Percentiles rank a stretch among this genome's conserved stretches.
Evolutionary conservation across 306 rosid species (phyloP).

Genomic region (Sindora glabra): DNA sequence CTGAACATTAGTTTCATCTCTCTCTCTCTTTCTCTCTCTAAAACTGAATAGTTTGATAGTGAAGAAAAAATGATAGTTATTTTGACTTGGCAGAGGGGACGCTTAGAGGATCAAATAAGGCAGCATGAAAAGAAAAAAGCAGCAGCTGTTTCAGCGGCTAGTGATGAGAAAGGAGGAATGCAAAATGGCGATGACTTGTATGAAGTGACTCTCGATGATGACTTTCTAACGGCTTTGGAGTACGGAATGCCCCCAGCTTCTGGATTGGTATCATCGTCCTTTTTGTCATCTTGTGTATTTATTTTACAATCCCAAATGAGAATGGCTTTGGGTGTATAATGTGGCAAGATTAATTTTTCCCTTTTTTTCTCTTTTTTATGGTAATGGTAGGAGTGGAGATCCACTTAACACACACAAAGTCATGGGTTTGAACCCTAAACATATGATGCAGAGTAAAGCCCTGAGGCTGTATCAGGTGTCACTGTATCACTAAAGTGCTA

Average conservation of each 20-base stretch:
- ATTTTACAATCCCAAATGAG: neutral
- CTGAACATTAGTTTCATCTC: no score
- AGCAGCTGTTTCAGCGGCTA: slow-evolving; percentile 25
- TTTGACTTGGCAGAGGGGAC: slow-evolving; percentile 55
- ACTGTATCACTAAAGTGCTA: no score
- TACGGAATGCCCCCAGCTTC: slow-evolving; percentile 99
- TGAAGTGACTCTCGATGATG: slow-evolving; percentile 89
- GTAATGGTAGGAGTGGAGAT: no score
- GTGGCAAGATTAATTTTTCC: no score
- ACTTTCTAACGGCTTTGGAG: slow-evolving; percentile 89
- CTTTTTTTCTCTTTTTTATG: no score
- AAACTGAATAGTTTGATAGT: slow-evolving; percentile 5
- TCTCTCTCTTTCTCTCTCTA: no score
- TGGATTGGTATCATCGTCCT: slow-evolving; percentile 66
- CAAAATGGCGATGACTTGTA: slow-evolving; percentile 55
- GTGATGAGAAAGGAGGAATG: slow-evolving; percentile 22
- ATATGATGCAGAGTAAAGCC: no score
- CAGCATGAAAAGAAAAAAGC: slow-evolving; percentile 78
- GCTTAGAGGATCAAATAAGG: slow-evolving; percentile 82
- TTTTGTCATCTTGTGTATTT: slow-evolving; percentile 3
- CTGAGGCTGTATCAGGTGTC: no score
- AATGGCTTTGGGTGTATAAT: neutral
- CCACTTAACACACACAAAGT: no score
- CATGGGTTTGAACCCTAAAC: no score
- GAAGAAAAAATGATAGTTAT: slow-evolving; percentile 2